phyloP scores from a whole-genome alignment of 2,329 filamentous ascomycete species.

The Bimuria novae-zelandiae region DNA sequence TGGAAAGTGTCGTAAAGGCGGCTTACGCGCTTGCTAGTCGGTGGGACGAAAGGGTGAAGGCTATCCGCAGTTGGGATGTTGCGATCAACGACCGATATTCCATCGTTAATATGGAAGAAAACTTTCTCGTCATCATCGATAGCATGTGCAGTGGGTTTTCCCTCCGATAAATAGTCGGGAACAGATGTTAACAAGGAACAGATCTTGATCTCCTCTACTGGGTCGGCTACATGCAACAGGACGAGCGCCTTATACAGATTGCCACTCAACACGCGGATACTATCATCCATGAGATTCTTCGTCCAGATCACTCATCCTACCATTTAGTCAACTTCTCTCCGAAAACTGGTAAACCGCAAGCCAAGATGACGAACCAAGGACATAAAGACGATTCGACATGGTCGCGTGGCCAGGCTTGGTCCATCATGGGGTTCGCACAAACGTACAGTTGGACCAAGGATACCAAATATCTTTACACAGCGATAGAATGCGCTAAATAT shows the following conservation, averaged over 20 bases:
- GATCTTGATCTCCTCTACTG: constrained; percentile 49
- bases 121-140: constrained; percentile 51
- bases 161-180: neutral
- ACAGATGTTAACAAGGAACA: constrained; percentile 7
- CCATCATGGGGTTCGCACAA: constrained; percentile 54
- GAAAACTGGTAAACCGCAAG: constrained; percentile 49
- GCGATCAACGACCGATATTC: constrained; percentile 44
- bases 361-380: constrained; percentile 56
- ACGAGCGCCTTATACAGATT: constrained; percentile 38
- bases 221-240: constrained; percentile 36
- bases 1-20: constrained; percentile 50
- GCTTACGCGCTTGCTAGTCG: constrained; percentile 52
- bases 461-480: constrained; percentile 49
- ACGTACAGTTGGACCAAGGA: constrained; percentile 55
- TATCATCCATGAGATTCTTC: constrained; percentile 42
- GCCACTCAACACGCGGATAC: constrained; percentile 48
- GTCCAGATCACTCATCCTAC: constrained; percentile 42
- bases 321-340: constrained; percentile 56
- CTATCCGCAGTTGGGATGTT: constrained; percentile 57
- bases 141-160: constrained; percentile 45
- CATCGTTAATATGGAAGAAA: constrained; percentile 41
- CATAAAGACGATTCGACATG: constrained; percentile 52
- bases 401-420: constrained; percentile 57
- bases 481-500: constrained; percentile 52
- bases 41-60: constrained; percentile 48